Percentiles rank a stretch among this genome's conserved stretches.
phyloP scores from a whole-genome alignment of 2,329 filamentous ascomycete genomes.

The Akanthomyces uredinophilus region DNA sequence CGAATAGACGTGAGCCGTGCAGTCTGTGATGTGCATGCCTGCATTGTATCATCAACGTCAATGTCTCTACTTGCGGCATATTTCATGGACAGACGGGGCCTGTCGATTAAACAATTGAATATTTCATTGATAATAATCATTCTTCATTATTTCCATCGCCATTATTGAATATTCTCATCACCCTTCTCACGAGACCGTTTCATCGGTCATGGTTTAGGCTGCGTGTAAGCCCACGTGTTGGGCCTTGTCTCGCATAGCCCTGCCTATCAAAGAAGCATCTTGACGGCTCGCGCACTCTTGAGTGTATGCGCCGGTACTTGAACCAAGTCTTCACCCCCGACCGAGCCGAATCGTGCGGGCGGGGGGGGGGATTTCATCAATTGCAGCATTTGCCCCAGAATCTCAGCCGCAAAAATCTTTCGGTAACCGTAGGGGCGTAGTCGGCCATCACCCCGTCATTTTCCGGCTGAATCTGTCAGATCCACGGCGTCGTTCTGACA shows the following conservation, averaged over 20 bases:
- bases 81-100: background rate
- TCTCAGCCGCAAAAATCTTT: background rate
- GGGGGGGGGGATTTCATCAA: background rate
- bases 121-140: background rate
- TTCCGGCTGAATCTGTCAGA: background rate
- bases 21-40: background rate
- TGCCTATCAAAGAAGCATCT: background rate
- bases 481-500: background rate
- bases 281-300: background rate
- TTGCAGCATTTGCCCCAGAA: background rate
- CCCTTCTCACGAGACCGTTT: background rate
- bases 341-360: background rate
- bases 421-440: background rate
- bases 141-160: background rate
- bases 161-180: background rate
- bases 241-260: background rate
- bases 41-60: background rate
- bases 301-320: background rate
- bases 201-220: background rate
- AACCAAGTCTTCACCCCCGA: background rate
- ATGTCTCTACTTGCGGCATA: background rate
- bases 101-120: background rate
- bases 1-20: background rate
- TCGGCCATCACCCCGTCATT: background rate
- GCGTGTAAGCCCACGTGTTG: slow-evolving; percentile 7